Base-by-base conservation (phyloP, 805 yeast genomes). In the Dipodascopsis uninucleata region DNA sequence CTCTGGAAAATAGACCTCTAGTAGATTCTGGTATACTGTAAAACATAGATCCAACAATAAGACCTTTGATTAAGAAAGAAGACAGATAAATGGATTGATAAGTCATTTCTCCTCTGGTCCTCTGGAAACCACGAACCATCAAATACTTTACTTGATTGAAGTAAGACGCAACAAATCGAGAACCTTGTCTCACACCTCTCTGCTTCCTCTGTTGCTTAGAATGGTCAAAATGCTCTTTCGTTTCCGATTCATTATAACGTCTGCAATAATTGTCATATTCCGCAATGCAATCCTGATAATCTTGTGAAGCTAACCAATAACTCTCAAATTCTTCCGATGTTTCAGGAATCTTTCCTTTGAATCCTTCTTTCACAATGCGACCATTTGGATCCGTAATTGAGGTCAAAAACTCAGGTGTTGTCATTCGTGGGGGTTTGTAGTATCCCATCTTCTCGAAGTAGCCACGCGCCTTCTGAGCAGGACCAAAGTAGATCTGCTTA, bases 41-140 rank as follows among this genome's bases (percentile, higher is more conserved):
- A 61, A 71, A 81, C 54, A 82, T 66, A 0, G 88, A 81, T 25
- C 86, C 85, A 9, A 71, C 67, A 57, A 81, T 71, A 39, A 82
- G 70, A n/a, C 82, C 71, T 62, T 79, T 81, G 26, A 74, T 58
- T 12, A 75, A 56, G 47, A 74, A 75, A 6, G 83, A 80, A 29
- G 62, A 49, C 12, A 72, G 56, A 43, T 70, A 70, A 10, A 76
- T 69, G 34, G 71, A 45, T 7, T 76, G 66, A 60, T 73, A 76
- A 7, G 77, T 68, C 47, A 68, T 70, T 59, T 82, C 84, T 58
- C 84, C 84, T 53, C 66, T 58, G 37, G 77, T 67, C 47, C 78
- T 73, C 56, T 77, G 77, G 56, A 71, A 53, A 12, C 58, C 52
- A 28, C 57, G 57, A 16, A 9, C 31, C 26, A 53, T 41, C 38